Evolutionary conservation across 2,329 filamentous ascomycete genomes (phyloP), one percentile per base, ranked within the genome.

Genomic region (Penicillium polonicum): DNA sequence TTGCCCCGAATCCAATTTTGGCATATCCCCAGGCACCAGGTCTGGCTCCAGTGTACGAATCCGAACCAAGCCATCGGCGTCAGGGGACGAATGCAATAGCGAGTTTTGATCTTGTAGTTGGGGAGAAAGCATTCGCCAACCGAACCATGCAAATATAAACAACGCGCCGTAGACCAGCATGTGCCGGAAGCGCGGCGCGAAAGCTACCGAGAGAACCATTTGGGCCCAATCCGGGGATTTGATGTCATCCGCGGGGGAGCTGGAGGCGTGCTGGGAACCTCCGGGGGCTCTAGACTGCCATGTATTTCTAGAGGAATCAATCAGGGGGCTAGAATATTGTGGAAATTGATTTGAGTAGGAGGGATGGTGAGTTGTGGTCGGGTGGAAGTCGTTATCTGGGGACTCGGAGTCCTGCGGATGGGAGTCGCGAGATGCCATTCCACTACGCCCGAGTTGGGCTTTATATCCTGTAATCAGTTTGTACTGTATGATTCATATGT

Each of bases 51-150:
- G 65, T 15, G 76, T 75, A 63, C 76, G 75, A 49, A 86, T 67
- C 44, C 81, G 78, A 12, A 81, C 74, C 66, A 86, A 74, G 59
- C 77, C 77, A 46, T 77, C 74, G 60, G 84, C 82, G 8, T 70
- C 69, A 13, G 80, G 80, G 53, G 76, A 62, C 51, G 76, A 69
- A 25, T 62, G 63, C 38, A 68, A 33, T 46, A 78, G 56, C 2
- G 61, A 56, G 8, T 57, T 60, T 27, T 70, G 65, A 52, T 78
- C 75, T 54, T 70, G 58, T 17, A 74, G 60, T 48, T 60, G 64
- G 3, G 74, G 72, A 23, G 65, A 68, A 29, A 73, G 57, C 25
- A 65, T 60, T 42, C 65, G 61, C 76, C 77, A 79, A 13, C 68
- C 68, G 5, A 66, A 44, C 60, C 64, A 72, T 45, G 65, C 71